Evolutionary conservation across 2,329 filamentous ascomycete genomes (phyloP).

Genomic region (Blastomyces parvus): DNA sequence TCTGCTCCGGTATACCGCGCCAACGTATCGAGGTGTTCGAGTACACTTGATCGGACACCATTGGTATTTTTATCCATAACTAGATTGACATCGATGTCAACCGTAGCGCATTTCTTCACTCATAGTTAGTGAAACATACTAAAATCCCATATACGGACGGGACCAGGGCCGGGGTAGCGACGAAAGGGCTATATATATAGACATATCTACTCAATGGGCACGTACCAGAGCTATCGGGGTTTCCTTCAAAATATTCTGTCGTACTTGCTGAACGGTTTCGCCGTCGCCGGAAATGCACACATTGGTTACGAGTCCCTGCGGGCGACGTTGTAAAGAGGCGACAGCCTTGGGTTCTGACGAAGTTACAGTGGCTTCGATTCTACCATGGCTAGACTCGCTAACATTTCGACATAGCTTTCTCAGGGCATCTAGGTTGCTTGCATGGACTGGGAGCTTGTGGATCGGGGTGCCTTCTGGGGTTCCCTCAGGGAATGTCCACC

Average conservation of each 20-base stretch:
- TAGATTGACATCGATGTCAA: slow-evolving; percentile 86
- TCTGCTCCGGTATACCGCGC: slow-evolving; percentile 86
- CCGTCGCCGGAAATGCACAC: slow-evolving; percentile 83
- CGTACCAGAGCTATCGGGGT: slow-evolving; percentile 86
- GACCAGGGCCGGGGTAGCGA: not conserved
- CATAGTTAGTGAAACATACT: slow-evolving; percentile 1
- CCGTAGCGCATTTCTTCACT: slow-evolving; percentile 72
- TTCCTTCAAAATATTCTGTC: slow-evolving; percentile 81
- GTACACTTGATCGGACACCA: slow-evolving; percentile 63
- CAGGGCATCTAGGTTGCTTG: slow-evolving; percentile 72
- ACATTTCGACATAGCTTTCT: slow-evolving; percentile 73
- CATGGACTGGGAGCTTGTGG: slow-evolving; percentile 85
- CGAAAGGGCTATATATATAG: not conserved
- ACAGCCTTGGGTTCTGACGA: slow-evolving; percentile 67
- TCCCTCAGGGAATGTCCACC: slow-evolving; percentile 88
- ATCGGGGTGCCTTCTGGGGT: slow-evolving; percentile 75
- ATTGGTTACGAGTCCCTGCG: slow-evolving; percentile 62
- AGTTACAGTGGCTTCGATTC: slow-evolving; percentile 75
- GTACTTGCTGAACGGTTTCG: slow-evolving; percentile 79
- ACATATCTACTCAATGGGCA: slow-evolving; percentile 17
- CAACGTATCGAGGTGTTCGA: slow-evolving; percentile 77
- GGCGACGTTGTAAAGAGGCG: slow-evolving; percentile 37
- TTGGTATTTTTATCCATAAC: slow-evolving; percentile 65
- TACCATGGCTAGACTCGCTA: slow-evolving; percentile 55
- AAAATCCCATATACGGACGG: not conserved